A percentile compares a stretch with the other conserved stretches of the same genome.
phyloP scores from a whole-genome alignment of 441 rosid species.

The Euphorbia schlechtendalii region DNA sequence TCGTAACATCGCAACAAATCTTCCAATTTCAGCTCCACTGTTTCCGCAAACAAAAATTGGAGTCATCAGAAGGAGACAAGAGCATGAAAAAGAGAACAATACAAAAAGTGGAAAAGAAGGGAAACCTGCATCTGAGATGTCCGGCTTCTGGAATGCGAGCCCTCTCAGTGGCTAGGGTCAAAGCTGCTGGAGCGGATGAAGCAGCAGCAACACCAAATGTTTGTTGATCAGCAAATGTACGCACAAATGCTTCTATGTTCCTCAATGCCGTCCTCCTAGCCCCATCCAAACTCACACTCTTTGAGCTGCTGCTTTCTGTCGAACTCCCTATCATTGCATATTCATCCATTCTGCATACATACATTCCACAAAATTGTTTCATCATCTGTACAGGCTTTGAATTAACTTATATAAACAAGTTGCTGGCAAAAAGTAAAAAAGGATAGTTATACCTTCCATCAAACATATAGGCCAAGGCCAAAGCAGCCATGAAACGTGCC shows the following conservation, averaged over 20 bases:
- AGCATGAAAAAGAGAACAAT: too few species aligned
- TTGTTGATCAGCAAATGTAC: constrained; percentile 56
- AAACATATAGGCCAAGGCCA: constrained; percentile 93
- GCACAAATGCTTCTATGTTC: constrained; percentile 66
- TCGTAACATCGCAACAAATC: constrained; percentile 79
- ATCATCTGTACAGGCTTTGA: too few species aligned
- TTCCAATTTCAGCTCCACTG: constrained; percentile 96
- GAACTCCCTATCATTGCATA: constrained; percentile 55
- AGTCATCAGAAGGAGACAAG: too few species aligned
- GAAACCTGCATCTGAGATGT: constrained; percentile 91
- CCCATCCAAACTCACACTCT: constrained; percentile 72
- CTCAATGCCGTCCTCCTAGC: constrained; percentile 79
- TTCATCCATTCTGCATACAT: constrained; percentile 68
- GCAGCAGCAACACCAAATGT: constrained; percentile 64
- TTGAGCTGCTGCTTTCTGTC: constrained; percentile 61
- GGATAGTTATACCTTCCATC: constrained; percentile 99
- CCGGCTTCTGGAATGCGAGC: constrained; percentile 97
- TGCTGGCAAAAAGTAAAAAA: too few species aligned
- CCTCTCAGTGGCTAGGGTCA: constrained; percentile 76
- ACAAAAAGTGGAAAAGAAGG: too few species aligned
- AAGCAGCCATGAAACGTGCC: constrained; percentile 98
- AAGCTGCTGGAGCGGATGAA: constrained; percentile 71
- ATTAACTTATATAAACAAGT: too few species aligned
- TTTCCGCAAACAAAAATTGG: too few species aligned
- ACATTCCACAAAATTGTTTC: too few species aligned